phyloP scores from a whole-genome alignment of 2,329 filamentous ascomycete genomes.

The Helicocarpus griseus region DNA sequence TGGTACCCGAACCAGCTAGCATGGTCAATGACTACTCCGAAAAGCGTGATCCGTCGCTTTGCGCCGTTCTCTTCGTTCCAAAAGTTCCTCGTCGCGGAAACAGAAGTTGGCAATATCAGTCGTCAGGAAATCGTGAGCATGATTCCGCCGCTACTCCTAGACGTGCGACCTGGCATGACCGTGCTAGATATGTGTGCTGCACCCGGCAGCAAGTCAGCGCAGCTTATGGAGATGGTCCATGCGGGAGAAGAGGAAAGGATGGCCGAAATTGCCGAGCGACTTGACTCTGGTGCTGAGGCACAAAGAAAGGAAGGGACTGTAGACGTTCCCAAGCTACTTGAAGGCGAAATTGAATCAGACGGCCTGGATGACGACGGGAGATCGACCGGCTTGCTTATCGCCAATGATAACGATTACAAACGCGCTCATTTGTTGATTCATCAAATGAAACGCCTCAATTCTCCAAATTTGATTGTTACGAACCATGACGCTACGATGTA shows the following conservation, averaged over 20 bases:
- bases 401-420: conserved; percentile 95
- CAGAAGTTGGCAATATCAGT: conserved; percentile 92
- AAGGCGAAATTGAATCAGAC: conserved; percentile 44
- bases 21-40: conserved; percentile 97
- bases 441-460: conserved; percentile 93
- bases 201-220: conserved; percentile 91
- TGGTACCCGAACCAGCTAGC: conserved; percentile 96
- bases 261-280: conserved; percentile 55
- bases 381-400: conserved; percentile 82
- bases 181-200: conserved; percentile 95
- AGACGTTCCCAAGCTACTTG: conserved; percentile 14
- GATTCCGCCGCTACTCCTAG: conserved; percentile 92
- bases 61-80: conserved; percentile 92
- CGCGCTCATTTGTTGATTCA: conserved; percentile 95
- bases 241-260: conserved; percentile 83
- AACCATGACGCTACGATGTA: conserved; percentile 97
- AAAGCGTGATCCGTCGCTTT: conserved; percentile 89
- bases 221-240: conserved; percentile 91
- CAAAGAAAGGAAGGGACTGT: conserved; percentile 14
- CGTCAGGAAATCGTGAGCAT: conserved; percentile 97
- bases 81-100: conserved; percentile 95
- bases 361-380: conserved; percentile 64
- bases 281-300: conserved; percentile 46
- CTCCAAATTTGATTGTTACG: conserved; percentile 90
- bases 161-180: conserved; percentile 81